phyloP scores from a whole-genome alignment of 805 yeast species.

The Candida silvatica region DNA sequence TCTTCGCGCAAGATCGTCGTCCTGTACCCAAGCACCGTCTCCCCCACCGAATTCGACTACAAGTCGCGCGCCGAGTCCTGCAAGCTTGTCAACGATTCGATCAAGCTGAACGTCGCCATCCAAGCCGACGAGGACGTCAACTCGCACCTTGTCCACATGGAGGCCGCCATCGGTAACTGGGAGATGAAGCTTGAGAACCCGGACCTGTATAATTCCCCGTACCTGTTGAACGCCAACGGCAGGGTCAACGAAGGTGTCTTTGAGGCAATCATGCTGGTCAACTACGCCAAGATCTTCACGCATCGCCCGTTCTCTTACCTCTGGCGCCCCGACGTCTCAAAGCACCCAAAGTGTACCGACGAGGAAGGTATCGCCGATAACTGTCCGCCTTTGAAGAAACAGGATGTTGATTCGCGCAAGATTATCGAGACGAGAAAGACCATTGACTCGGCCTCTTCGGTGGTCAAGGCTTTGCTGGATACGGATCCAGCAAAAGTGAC shows the following conservation, averaged over 20 bases:
- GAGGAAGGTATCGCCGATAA: conserved; percentile 21
- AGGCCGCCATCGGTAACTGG: conserved; percentile 43
- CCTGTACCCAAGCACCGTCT: conserved; percentile 30
- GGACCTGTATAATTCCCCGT: conserved; percentile 31
- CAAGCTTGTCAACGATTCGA: conserved; percentile 40
- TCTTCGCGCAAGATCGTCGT: conserved; percentile 28
- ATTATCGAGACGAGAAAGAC: conserved; percentile 45
- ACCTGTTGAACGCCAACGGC: conserved; percentile 33
- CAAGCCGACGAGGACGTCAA: conserved; percentile 30
- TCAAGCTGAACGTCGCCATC: conserved; percentile 37
- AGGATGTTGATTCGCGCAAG: conserved; percentile 32
- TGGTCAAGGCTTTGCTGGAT: conserved; percentile 36
- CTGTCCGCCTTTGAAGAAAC: conserved; percentile 23
- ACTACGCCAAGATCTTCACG: conserved; percentile 46
- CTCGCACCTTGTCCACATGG: conserved; percentile 29
- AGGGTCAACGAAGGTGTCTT: conserved; percentile 45
- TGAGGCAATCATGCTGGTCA: conserved; percentile 37
- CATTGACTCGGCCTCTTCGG: conserved; percentile 43
- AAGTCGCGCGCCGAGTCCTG: conserved; percentile 37
- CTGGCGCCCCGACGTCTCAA: conserved; percentile 40
- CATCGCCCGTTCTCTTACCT: conserved; percentile 45
- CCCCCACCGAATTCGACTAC: conserved; percentile 33
- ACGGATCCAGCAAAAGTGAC: conserved; percentile 35
- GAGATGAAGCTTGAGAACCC: conserved; percentile 39
- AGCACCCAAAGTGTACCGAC: conserved; percentile 29